Evolutionary conservation across 2,329 filamentous ascomycete genomes (phyloP).

Genomic region (Claviceps arundinis): DNA sequence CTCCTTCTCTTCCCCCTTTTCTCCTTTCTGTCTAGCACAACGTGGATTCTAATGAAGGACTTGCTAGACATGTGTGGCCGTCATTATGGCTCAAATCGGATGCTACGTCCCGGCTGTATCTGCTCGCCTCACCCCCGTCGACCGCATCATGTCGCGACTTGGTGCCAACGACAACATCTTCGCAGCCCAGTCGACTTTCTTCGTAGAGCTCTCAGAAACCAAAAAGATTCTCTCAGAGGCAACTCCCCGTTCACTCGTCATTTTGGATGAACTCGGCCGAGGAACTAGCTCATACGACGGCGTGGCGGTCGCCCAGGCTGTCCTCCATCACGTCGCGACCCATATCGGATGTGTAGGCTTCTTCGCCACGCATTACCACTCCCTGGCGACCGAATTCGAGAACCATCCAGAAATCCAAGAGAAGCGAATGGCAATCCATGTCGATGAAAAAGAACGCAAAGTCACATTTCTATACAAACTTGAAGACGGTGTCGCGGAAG

Average conservation of each 20-base stretch:
- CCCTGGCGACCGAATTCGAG: conserved; percentile 79
- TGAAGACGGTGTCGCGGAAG: conserved; percentile 85
- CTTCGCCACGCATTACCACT: conserved; percentile 97
- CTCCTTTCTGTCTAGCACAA: background rate
- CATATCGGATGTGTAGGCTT: conserved; percentile 91
- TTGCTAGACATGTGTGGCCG: conserved; percentile 71
- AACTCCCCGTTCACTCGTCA: conserved; percentile 85
- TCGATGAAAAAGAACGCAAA: conserved; percentile 70
- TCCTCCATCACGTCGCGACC: conserved; percentile 88
- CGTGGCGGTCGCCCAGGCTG: conserved; percentile 89
- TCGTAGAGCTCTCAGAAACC: conserved; percentile 91
- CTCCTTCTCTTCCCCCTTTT: background rate
- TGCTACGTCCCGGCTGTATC: conserved; percentile 78
- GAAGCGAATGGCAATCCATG: conserved; percentile 86
- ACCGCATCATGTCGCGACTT: conserved; percentile 96
- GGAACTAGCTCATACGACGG: conserved; percentile 94
- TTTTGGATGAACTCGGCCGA: conserved; percentile 89
- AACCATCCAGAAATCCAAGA: conserved; percentile 76
- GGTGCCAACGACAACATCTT: conserved; percentile 99
- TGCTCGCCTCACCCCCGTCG: conserved; percentile 76
- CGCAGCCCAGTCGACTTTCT: conserved; percentile 93
- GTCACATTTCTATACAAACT: conserved; percentile 96
- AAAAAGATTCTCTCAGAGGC: conserved; percentile 96
- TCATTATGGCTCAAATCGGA: conserved; percentile 95
- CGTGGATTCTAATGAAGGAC: background rate